These are phyloP conservation scores for Musa balbisiana DNA, from an alignment of 202 grass and related monocot genomes.

Conservation along the genomic window DNA sequence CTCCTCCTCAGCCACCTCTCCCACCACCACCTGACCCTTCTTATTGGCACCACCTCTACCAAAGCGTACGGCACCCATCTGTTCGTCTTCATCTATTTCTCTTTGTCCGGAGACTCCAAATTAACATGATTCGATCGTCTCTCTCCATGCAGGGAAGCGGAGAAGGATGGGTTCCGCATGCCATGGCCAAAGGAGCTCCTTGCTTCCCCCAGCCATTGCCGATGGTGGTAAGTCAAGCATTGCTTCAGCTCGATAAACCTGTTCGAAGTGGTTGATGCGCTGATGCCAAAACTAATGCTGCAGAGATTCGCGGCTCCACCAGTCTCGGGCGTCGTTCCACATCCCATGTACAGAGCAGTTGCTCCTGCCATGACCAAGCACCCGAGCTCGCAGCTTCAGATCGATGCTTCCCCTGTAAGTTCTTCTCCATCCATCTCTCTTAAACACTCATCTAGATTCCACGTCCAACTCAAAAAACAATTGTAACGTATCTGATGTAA, in stretches of 20 bases:
- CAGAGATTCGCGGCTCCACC: slow-evolving; percentile 51
- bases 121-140: background rate
- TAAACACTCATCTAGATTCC: too few species aligned
- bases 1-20: slow-evolving; percentile 15
- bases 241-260: too few species aligned
- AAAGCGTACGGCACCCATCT: slow-evolving; percentile 31
- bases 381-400: slow-evolving; percentile 40
- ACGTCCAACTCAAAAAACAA: too few species aligned
- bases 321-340: slow-evolving; percentile 40
- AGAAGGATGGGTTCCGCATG: slow-evolving; percentile 45
- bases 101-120: background rate
- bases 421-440: background rate
- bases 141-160: slow-evolving; percentile 29
- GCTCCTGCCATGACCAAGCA: slow-evolving; percentile 29
- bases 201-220: slow-evolving; percentile 43
- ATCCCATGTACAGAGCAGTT: slow-evolving; percentile 53
- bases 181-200: slow-evolving; percentile 41
- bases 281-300: too few species aligned
- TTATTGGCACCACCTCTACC: slow-evolving; percentile 68
- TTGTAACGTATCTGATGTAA: too few species aligned
- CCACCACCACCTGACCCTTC: slow-evolving; percentile 32
- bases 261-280: too few species aligned
- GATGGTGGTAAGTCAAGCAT: slow-evolving; percentile 30
- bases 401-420: slow-evolving; percentile 70
- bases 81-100: slow-evolving; percentile 1